Percentiles rank a stretch among this genome's conserved stretches.
phyloP scores from a whole-genome alignment of 306 rosid species.

The Fagus sylvatica region DNA sequence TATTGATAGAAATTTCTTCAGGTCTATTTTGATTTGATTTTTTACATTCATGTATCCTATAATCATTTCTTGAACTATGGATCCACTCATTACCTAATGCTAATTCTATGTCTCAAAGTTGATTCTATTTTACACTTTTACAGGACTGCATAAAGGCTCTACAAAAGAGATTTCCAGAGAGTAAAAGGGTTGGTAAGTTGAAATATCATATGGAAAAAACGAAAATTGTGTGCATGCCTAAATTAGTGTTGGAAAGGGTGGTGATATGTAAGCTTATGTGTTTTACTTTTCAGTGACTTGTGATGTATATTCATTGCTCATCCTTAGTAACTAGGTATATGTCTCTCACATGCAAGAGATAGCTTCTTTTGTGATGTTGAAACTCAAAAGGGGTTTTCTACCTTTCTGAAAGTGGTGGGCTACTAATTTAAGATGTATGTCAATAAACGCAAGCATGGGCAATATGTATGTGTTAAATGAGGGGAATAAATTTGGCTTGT shows the following conservation, averaged over 20 bases:
- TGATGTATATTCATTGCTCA: not conserved
- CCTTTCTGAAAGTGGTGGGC: not conserved
- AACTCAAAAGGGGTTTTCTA: not conserved
- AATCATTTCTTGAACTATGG: not conserved
- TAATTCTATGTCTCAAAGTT: slow-evolving; percentile 23
- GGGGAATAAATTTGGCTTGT: not conserved
- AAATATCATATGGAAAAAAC: slow-evolving; percentile 4
- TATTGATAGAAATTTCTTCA: not conserved
- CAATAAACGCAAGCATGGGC: not conserved
- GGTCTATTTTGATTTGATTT: not conserved
- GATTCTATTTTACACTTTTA: slow-evolving; percentile 31
- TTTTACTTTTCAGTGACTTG: slow-evolving; percentile 14
- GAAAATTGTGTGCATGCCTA: slow-evolving; percentile 2
- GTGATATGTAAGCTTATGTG: too few species aligned
- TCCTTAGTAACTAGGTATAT: not conserved
- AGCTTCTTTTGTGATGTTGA: not conserved
- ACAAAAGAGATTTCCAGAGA: slow-evolving; percentile 76
- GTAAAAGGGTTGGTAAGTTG: slow-evolving; percentile 95
- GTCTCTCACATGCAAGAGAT: slow-evolving; percentile 1
- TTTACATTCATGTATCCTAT: not conserved
- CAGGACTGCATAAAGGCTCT: slow-evolving; percentile 85
- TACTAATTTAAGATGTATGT: not conserved
- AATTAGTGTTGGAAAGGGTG: not conserved
- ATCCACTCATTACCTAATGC: not conserved
- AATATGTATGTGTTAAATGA: not conserved